phyloP scores from a whole-genome alignment of 345 rosid species.

The Diplotaxis tenuifolia region DNA sequence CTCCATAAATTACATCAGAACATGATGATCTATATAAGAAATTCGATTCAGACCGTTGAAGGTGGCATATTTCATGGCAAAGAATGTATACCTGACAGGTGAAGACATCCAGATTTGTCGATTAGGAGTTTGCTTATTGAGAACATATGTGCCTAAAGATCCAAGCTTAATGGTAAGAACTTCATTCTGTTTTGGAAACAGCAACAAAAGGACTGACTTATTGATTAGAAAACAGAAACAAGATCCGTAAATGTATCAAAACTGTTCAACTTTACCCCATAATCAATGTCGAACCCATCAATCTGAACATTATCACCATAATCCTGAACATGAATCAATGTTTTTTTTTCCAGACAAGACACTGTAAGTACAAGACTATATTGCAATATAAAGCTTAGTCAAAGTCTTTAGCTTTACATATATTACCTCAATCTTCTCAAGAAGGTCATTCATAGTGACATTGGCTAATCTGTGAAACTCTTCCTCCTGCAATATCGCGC shows the following conservation, averaged over 20 bases:
- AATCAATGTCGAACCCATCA: slow-evolving; percentile 89
- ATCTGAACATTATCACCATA: slow-evolving; percentile 73
- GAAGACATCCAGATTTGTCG: slow-evolving; percentile 92
- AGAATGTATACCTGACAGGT: slow-evolving; percentile 58
- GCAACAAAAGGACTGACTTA: background rate
- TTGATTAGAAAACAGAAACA: slow-evolving; percentile 2
- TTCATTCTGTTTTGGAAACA: slow-evolving; percentile 58
- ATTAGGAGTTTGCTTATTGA: slow-evolving; percentile 91
- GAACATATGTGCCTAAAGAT: slow-evolving; percentile 74
- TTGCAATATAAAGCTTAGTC: background rate
- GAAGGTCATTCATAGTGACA: slow-evolving; percentile 65
- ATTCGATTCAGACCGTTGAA: slow-evolving; percentile 6
- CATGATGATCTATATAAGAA: background rate
- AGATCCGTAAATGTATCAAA: background rate
- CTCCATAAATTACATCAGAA: background rate
- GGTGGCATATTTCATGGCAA: background rate
- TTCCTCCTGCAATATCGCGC: slow-evolving; percentile 74
- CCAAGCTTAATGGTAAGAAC: slow-evolving; percentile 88
- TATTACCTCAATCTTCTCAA: slow-evolving; percentile 90
- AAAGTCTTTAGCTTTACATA: slow-evolving; percentile 13
- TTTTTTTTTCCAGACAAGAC: background rate
- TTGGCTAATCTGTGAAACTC: slow-evolving; percentile 82
- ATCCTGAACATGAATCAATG: slow-evolving; percentile 49
- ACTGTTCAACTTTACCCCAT: slow-evolving; percentile 57
- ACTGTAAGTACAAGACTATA: background rate